A percentile compares a stretch with the other conserved stretches of the same genome.
phyloP scores from a whole-genome alignment of 192 early-diverging fungal genomes.

The Backusella australiensis region DNA sequence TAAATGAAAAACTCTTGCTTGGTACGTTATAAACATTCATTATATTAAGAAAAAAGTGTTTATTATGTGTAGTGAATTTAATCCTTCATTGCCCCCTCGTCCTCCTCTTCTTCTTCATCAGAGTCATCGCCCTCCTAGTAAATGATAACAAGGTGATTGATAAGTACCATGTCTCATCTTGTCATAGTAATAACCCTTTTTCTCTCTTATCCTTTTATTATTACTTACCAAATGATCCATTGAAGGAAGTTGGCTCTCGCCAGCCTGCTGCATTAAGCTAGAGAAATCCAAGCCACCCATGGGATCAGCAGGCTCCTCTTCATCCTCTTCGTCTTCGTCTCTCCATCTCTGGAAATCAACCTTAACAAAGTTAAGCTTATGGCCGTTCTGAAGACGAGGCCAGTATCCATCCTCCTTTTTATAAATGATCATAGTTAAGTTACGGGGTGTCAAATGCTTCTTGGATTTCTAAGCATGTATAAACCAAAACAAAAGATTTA shows the following conservation, averaged over 20 bases:
- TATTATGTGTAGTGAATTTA: background rate
- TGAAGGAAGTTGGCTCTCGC: slow-evolving; percentile 40
- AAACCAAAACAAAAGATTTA: background rate
- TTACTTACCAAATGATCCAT: slow-evolving; percentile 12
- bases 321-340: slow-evolving; percentile 94
- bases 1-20: background rate
- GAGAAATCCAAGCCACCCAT: slow-evolving; percentile 58
- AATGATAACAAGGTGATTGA: background rate
- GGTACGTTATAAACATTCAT: background rate
- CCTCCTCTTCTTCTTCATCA: background rate
- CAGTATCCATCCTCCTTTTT: slow-evolving; percentile 80
- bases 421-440: slow-evolving; percentile 65
- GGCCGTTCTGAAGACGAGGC: slow-evolving; percentile 77
- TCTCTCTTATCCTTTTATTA: background rate
- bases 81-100: background rate
- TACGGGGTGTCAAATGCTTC: slow-evolving; percentile 63
- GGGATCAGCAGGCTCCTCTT: slow-evolving; percentile 46
- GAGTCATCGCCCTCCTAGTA: background rate
- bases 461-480: slow-evolving; percentile 42
- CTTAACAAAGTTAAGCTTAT: slow-evolving; percentile 77
- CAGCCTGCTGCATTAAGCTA: slow-evolving; percentile 48
- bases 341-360: slow-evolving; percentile 91
- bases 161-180: background rate
- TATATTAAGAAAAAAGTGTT: background rate
- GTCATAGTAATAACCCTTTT: background rate